These are phyloP conservation scores for Blastocystis hominis DNA, from an alignment of 352 stramenopile species.

Conservation along the genomic window DNA sequence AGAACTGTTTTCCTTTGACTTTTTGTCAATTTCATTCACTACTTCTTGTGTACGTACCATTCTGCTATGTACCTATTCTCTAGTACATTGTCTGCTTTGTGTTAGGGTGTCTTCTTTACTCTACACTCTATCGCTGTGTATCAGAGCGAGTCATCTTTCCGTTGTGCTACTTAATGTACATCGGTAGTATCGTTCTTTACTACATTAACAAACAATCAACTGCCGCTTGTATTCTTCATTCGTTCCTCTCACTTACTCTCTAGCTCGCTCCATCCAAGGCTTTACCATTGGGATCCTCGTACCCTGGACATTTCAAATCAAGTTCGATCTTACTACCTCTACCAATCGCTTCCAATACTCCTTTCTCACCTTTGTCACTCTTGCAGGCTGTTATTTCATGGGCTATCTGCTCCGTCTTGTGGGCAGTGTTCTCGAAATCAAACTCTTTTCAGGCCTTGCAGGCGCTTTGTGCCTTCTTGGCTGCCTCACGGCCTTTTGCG, in stretches of 20 bases:
- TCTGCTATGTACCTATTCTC: no score
- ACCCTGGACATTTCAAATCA: neutral
- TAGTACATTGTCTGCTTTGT: neutral
- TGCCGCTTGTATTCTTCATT: neutral
- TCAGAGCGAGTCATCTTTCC: neutral
- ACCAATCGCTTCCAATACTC: neutral
- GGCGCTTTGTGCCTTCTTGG: neutral
- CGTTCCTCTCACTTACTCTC: neutral
- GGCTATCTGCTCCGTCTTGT: neutral
- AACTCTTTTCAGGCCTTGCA: neutral
- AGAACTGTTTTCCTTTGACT: neutral
- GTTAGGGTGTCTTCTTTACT: neutral
- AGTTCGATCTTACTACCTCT: neutral
- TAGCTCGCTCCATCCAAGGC: neutral
- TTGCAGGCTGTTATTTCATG: neutral
- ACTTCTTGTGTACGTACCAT: no score
- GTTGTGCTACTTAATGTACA: neutral
- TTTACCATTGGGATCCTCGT: neutral
- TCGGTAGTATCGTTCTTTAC: neutral
- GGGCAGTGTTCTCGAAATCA: neutral
- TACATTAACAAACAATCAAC: neutral
- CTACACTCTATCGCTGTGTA: neutral
- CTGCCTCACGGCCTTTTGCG: neutral
- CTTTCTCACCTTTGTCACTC: neutral
- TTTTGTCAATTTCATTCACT: neutral